Percentiles rank a stretch among this genome's conserved stretches.
phyloP scores from a whole-genome alignment of 2,329 filamentous ascomycete genomes.

The Aureobasidium sp. region DNA sequence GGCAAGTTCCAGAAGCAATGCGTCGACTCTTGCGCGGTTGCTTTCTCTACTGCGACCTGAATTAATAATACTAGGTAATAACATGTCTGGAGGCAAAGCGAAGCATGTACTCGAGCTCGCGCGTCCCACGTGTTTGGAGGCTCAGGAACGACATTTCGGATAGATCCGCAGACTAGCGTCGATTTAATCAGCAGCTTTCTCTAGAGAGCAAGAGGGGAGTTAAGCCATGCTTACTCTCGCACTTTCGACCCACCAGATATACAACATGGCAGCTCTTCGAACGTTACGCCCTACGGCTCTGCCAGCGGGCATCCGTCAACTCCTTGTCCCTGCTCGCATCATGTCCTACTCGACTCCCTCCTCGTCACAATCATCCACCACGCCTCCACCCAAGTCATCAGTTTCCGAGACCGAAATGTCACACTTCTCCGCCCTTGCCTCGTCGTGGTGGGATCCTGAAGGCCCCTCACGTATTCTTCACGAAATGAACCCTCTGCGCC shows the following conservation, averaged over 20 bases:
- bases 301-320: conserved; percentile 5
- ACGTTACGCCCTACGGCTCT: conserved; percentile 9
- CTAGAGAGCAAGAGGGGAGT: not conserved
- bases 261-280: conserved; percentile 10
- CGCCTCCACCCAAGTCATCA: conserved; percentile 41
- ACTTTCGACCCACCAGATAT: not conserved
- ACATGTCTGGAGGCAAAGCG: not conserved
- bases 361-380: conserved; percentile 5
- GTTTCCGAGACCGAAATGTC: conserved; percentile 85
- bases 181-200: conserved; percentile 12
- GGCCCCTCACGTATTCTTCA: conserved; percentile 88
- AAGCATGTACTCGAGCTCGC: not conserved
- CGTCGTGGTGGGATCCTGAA: conserved; percentile 94
- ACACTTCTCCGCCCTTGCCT: conserved; percentile 90
- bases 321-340: not conserved
- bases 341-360: conserved; percentile 3
- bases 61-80: too few species aligned
- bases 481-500: conserved; percentile 94
- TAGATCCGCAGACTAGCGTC: not conserved
- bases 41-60: not conserved
- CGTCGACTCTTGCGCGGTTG: not conserved
- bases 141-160: not conserved
- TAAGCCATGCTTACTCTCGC: not conserved
- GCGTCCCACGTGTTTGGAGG: not conserved
- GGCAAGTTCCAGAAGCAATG: too few species aligned